Conservation (phyloP, 805 yeast species). For the Metschnikowia dekortorum region DNA sequence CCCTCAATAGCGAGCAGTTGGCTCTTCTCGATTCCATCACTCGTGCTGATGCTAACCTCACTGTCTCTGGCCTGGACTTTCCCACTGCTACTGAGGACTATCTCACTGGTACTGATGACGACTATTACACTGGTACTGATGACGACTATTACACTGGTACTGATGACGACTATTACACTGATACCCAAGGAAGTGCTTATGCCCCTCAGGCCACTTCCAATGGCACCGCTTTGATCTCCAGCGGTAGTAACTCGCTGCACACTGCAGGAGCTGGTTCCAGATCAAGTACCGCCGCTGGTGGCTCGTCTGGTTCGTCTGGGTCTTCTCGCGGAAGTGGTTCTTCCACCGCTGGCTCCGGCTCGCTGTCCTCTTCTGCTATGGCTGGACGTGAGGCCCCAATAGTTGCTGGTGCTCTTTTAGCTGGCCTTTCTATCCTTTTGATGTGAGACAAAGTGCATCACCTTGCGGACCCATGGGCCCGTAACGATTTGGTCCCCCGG, state of each 20-base stretch:
- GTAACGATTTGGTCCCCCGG: no score
- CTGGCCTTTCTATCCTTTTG: constrained; percentile 13
- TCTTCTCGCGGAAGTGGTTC: not conserved
- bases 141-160: no score
- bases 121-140: no score
- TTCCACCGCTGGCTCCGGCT: not conserved
- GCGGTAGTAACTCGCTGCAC: not conserved
- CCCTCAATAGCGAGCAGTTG: not conserved
- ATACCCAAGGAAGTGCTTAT: no score
- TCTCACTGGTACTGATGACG: no score
- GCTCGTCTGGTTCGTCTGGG: not conserved
- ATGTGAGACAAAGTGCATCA: not conserved
- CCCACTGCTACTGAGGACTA: not conserved
- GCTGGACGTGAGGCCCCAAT: constrained; percentile 8
- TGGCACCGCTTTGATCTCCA: not conserved
- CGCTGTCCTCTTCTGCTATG: constrained; percentile 6
- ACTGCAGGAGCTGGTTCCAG: not conserved
- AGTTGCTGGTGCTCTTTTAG: constrained; percentile 11
- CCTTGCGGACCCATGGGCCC: no score
- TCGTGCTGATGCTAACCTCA: not conserved
- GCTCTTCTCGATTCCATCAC: not conserved
- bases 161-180: no score
- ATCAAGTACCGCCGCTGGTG: not conserved
- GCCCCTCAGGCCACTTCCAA: not conserved
- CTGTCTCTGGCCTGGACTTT: not conserved